Base-by-base conservation (phyloP, 257 asterid species). In the Lycium ferocissimum region DNA sequence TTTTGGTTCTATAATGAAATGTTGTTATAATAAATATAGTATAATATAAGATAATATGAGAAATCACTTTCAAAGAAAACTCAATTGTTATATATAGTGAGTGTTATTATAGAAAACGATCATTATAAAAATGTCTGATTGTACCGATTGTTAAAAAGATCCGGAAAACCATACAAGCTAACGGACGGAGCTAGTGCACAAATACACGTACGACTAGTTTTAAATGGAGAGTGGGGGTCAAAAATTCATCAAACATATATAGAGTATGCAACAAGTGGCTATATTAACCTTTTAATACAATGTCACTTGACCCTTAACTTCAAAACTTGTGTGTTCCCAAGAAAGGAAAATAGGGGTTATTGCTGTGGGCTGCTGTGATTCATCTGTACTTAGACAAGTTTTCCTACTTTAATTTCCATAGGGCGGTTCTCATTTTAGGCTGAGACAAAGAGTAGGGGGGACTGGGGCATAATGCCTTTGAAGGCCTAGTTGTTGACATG, bases 371-470 rank as follows among this genome's bases (percentile, higher is more conserved):
- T 76, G 22, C 22, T 53, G 51, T 26, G 15, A 51, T 76, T 76
- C 82, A 51, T 51, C 47, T 76, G 82, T 51, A 76, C 1, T 6
- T 51, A 51, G 82, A 76, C 82, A 22, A 26, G 15, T 51, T 76
- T 51, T 51, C 8, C 26, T 22, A 2, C 45, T 76, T 51, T 49
- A 11, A 22, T 49, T 47, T 75, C 43, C 61, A 45, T 10, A 47
- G 11, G 40, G 7, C 15, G 38, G 40, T 73, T 73, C 40, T 45
- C 11, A 12, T n/a, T 40, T 5, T 43, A 37, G 17, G 9, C 18
- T 26, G 35, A 7, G 14, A 65, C 8, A 33, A 12, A 1, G 18
- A 20, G 33, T 0, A 5, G 40, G 6, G n/a, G 4, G 9, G 13
- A 0, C 7, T 10, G 33, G 70, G 70, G 40, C 3, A 9, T 63